Percentiles rank a stretch among this genome's conserved stretches.
Evolutionary conservation across 176 grass and related monocot species (phyloP).

Genomic region (Triticum urartu): DNA sequence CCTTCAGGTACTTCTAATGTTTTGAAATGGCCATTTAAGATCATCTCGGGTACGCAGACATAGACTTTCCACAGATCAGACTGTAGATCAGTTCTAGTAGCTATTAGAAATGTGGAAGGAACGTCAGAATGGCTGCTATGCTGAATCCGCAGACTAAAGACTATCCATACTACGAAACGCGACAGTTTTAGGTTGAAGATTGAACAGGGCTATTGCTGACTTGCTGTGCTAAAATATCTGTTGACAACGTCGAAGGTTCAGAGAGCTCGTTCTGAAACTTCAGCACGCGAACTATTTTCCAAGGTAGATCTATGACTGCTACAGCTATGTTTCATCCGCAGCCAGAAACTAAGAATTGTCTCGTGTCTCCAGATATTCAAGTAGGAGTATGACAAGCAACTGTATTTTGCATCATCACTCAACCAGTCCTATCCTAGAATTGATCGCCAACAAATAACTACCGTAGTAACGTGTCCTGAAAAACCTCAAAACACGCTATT

Average conservation of each 20-base stretch:
- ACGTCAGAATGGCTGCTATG: background rate
- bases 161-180: no score
- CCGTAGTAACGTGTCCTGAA: constrained; percentile 1
- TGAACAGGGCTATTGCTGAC: no score
- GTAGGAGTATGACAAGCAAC: constrained; percentile 15
- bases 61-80: background rate
- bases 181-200: no score
- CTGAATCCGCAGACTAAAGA: no score
- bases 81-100: no score
- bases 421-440: constrained; percentile 17
- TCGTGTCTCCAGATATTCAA: background rate
- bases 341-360: background rate
- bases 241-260: background rate
- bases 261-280: constrained; percentile 1
- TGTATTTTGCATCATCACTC: background rate
- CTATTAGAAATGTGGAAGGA: background rate
- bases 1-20: no score
- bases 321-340: background rate
- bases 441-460: background rate
- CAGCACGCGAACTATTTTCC: background rate
- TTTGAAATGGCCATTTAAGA: background rate
- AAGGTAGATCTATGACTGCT: background rate
- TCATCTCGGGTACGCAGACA: background rate
- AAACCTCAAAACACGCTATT: background rate
- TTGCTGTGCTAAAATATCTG: background rate